Conservation (phyloP, 306 rosid genomes). For the Cucurbita argyrosperma region DNA sequence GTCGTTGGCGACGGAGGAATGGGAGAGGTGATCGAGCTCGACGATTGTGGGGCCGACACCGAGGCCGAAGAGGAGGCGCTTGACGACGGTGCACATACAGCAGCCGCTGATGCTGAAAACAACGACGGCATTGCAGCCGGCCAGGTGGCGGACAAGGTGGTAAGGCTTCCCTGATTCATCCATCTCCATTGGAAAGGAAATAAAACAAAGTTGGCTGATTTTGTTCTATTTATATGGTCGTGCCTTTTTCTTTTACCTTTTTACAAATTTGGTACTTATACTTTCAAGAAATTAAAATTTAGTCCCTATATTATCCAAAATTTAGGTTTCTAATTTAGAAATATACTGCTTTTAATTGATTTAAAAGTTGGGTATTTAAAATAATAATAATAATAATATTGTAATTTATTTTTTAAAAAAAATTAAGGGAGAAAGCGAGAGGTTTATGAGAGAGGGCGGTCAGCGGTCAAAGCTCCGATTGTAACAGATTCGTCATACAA, state of each 20-base stretch:
- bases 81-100: slow-evolving; percentile 75
- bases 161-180: slow-evolving; percentile 1
- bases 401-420: too few relatives aligned
- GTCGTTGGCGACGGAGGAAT: slow-evolving; percentile 16
- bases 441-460: not conserved
- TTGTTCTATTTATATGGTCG: too few relatives aligned
- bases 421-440: not conserved
- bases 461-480: slow-evolving; percentile 2
- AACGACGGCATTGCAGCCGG: slow-evolving; percentile 53
- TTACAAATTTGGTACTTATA: too few relatives aligned
- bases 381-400: too few relatives aligned
- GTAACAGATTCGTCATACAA: slow-evolving; percentile 4
- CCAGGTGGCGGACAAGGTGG: slow-evolving; percentile 34
- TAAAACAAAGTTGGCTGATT: too few relatives aligned
- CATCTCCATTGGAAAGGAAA: not conserved
- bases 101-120: slow-evolving; percentile 61
- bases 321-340: too few relatives aligned
- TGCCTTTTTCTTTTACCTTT: too few relatives aligned
- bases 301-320: too few relatives aligned
- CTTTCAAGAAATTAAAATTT: too few relatives aligned
- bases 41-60: slow-evolving; percentile 66
- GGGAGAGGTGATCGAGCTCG: slow-evolving; percentile 47
- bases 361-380: too few relatives aligned
- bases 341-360: too few relatives aligned
- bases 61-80: slow-evolving; percentile 65